phyloP scores from a whole-genome alignment of 371 early-diverging fungal species.

The Haplosporangium sp. region DNA sequence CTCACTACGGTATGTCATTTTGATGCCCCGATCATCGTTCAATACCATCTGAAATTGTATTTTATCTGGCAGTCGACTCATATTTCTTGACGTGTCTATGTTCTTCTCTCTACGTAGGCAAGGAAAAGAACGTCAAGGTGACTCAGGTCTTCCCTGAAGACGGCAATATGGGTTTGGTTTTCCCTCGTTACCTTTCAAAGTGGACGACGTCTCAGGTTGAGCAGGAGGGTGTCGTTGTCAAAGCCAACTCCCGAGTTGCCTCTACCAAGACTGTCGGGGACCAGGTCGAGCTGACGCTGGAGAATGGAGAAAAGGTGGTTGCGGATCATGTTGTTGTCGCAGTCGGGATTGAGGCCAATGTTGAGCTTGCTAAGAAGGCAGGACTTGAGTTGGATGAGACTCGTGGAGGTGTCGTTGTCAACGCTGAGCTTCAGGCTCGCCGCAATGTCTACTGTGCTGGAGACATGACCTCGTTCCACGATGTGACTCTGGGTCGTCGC shows the following conservation, averaged over 20 bases:
- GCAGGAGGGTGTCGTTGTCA: constrained; percentile 72
- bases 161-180: constrained; percentile 79
- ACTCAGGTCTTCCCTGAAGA: constrained; percentile 81
- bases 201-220: constrained; percentile 76
- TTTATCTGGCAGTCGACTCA: neutral
- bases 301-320: constrained; percentile 57
- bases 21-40: too few species aligned
- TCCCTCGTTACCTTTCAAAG: constrained; percentile 76
- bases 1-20: constrained; percentile 60
- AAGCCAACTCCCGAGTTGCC: constrained; percentile 60
- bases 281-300: constrained; percentile 64
- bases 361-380: constrained; percentile 72
- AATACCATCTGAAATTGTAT: too few species aligned
- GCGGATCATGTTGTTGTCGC: constrained; percentile 81
- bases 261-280: constrained; percentile 57
- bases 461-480: constrained; percentile 81
- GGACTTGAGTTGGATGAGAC: constrained; percentile 77
- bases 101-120: constrained; percentile 32
- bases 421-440: constrained; percentile 82
- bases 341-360: constrained; percentile 79
- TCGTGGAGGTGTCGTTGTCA: constrained; percentile 78
- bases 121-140: constrained; percentile 65
- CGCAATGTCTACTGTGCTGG: constrained; percentile 81
- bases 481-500: constrained; percentile 78
- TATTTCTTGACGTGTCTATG: neutral